Evolutionary conservation across 1,139 yeast genomes (phyloP).

Genomic region (Yamadazyma spencermartinsiae): DNA sequence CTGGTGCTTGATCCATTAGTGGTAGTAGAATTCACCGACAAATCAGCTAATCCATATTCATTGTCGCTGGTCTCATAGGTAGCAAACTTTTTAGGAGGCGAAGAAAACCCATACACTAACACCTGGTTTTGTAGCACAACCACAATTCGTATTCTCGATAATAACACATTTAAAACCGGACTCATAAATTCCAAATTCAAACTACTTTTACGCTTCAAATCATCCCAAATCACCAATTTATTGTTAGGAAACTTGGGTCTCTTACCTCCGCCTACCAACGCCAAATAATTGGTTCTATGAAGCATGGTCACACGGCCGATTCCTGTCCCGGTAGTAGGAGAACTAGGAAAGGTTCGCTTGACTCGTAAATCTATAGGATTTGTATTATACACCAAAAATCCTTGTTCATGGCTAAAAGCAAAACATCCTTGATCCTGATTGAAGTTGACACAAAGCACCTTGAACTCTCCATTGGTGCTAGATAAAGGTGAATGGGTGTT

Average conservation of each 20-base stretch:
- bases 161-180: conserved; percentile 69
- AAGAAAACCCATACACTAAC: conserved; percentile 74
- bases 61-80: conserved; percentile 73
- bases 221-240: conserved; percentile 88
- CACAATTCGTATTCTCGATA: conserved; percentile 74
- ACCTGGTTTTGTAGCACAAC: conserved; percentile 69
- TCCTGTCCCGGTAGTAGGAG: conserved; percentile 46
- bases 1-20: conserved; percentile 8
- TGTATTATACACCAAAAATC: conserved; percentile 84
- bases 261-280: conserved; percentile 85
- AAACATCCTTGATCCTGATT: conserved; percentile 92
- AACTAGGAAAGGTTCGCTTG: conserved; percentile 50
- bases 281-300: conserved; percentile 86
- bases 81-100: conserved; percentile 72
- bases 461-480: conserved; percentile 27
- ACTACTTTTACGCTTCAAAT: conserved; percentile 74
- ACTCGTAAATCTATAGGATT: conserved; percentile 85
- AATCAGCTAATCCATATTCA: conserved; percentile 67
- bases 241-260: conserved; percentile 76
- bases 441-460: conserved; percentile 62
- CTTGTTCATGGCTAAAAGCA: conserved; percentile 77
- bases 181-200: conserved; percentile 71
- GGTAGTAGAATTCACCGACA: conserved; percentile 37
- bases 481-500: conserved; percentile 33
- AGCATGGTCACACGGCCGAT: conserved; percentile 80